Percentiles rank a stretch among this genome's conserved stretches.
Conservation (phyloP, 495 filamentous ascomycete genomes). For the Lichina pygmaea region DNA sequence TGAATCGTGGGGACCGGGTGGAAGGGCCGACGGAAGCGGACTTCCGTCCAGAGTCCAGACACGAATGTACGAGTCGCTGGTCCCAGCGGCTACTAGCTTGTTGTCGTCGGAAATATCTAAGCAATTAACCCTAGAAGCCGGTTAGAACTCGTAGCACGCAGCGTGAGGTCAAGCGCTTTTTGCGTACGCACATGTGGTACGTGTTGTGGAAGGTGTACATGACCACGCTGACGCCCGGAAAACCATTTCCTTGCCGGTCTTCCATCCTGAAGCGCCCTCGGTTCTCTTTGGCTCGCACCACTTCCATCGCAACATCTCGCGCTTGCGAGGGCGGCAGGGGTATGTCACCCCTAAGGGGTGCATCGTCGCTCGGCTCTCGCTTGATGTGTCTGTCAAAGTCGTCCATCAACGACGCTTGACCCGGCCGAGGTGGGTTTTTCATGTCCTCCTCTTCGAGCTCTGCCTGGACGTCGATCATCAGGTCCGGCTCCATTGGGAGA, state of each 20-base stretch:
- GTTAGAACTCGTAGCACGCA: too few species aligned
- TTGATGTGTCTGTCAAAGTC: conserved; percentile 72
- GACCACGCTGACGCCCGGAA: conserved; percentile 55
- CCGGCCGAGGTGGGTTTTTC: conserved; percentile 17
- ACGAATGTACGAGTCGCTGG: conserved; percentile 79
- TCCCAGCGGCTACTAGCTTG: conserved; percentile 59
- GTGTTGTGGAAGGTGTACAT: conserved; percentile 99
- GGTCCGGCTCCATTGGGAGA: conserved; percentile 48
- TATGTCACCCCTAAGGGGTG: conserved; percentile 43
- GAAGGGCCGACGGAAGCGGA: conserved; percentile 22
- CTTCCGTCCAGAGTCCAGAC: conserved; percentile 74
- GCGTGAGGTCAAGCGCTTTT: too few species aligned
- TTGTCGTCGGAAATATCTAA: conserved; percentile 85
- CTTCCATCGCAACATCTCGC: conserved; percentile 75
- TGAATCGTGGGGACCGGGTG: conserved; percentile 9
- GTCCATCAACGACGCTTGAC: conserved; percentile 37
- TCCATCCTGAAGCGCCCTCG: conserved; percentile 71
- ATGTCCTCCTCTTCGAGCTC: conserved; percentile 14
- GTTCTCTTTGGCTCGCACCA: conserved; percentile 82
- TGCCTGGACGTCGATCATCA: conserved; percentile 56
- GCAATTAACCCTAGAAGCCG: conserved; percentile 41
- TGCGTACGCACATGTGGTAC: conserved; percentile 35
- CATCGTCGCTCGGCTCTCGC: conserved; percentile 66
- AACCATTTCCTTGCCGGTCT: conserved; percentile 50
- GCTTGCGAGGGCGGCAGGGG: conserved; percentile 67